Evolutionary conservation across 2,329 filamentous ascomycete species (phyloP).

Genomic region (Lecanicillium sp.): DNA sequence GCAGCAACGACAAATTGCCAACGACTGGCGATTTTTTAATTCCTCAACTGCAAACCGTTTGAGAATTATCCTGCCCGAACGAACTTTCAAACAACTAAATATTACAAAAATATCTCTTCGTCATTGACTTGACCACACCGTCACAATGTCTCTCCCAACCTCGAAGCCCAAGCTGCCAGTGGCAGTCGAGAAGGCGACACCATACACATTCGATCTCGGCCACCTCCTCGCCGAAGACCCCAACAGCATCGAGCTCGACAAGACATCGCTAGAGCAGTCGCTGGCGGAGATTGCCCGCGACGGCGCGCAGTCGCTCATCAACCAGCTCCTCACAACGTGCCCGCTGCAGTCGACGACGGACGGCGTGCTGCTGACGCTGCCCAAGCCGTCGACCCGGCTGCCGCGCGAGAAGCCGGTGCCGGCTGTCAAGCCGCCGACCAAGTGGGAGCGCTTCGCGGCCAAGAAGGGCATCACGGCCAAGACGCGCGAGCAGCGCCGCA

Average conservation of each 20-base stretch:
- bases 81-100: too few species aligned
- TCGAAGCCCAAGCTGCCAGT: conserved; percentile 48
- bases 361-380: conserved; percentile 74
- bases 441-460: conserved; percentile 92
- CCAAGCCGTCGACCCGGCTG: conserved; percentile 58
- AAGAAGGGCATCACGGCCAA: conserved; percentile 96
- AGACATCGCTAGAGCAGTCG: conserved; percentile 51
- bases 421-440: conserved; percentile 72
- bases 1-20: too few species aligned
- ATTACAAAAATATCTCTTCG: too few species aligned
- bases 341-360: conserved; percentile 61
- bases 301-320: conserved; percentile 84
- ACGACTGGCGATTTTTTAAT: not conserved
- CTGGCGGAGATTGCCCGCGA: conserved; percentile 74
- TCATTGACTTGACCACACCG: too few species aligned
- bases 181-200: conserved; percentile 72
- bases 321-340: conserved; percentile 88
- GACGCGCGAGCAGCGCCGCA: conserved; percentile 64
- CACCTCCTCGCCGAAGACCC: conserved; percentile 80
- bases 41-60: too few species aligned
- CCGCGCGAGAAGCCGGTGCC: conserved; percentile 92
- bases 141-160: conserved; percentile 27
- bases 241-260: conserved; percentile 63
- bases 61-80: too few species aligned
- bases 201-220: conserved; percentile 88